Percentiles rank a stretch among this genome's conserved stretches.
Evolutionary conservation across 2,329 filamentous ascomycete genomes (phyloP).

Genomic region (Geoglossum cookeanum): DNA sequence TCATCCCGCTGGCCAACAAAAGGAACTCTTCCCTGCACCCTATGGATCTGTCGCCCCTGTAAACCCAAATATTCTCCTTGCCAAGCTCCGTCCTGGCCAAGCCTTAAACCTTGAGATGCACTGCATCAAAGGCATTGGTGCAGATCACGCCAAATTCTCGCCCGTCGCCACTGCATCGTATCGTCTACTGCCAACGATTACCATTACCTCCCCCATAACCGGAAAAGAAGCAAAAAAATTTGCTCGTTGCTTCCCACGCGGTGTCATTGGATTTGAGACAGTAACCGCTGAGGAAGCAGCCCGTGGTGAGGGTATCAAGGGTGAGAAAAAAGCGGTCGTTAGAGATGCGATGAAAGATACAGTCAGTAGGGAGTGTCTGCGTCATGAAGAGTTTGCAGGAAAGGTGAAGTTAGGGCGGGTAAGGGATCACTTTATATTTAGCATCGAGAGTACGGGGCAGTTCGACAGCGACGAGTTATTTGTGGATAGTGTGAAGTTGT

Average conservation of each 20-base stretch:
- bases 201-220: conserved; percentile 65
- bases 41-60: conserved; percentile 50
- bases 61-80: conserved; percentile 84
- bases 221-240: conserved; percentile 82
- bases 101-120: conserved; percentile 73
- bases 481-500: conserved; percentile 64
- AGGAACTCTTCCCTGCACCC: conserved; percentile 37
- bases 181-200: conserved; percentile 72
- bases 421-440: conserved; percentile 94
- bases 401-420: conserved; percentile 87
- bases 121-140: conserved; percentile 83
- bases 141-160: conserved; percentile 93
- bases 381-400: conserved; percentile 81
- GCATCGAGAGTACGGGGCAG: conserved; percentile 85
- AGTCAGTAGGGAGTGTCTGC: conserved; percentile 77
- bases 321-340: conserved; percentile 76
- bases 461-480: conserved; percentile 90
- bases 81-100: conserved; percentile 84
- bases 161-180: conserved; percentile 92
- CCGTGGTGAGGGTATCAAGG: conserved; percentile 54
- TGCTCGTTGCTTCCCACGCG: conserved; percentile 67
- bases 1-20: conserved; percentile 54
- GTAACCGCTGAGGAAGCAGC: conserved; percentile 51
- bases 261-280: conserved; percentile 65
- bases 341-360: conserved; percentile 81